These are phyloP conservation scores for Fusarium sp. DNA, from an alignment of 2,329 filamentous ascomycete genomes.

Conservation along the genomic window DNA sequence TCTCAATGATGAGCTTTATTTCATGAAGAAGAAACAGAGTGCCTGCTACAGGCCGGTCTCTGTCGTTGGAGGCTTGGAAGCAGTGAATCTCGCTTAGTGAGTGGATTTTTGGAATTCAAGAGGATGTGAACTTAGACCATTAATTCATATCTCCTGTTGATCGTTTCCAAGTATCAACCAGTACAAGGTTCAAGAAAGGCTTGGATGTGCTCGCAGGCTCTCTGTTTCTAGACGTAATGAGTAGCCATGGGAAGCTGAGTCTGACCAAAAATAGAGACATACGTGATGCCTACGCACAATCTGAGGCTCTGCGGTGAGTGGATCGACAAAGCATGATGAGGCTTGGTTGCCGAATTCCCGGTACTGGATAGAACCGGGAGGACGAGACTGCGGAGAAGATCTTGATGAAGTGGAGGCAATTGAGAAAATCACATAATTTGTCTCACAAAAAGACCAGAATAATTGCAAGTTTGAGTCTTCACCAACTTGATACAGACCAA, in stretches of 20 bases:
- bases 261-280: constrained; percentile 16
- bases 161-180: neutral
- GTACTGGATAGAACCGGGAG: neutral
- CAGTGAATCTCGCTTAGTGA: constrained; percentile 1
- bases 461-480: neutral
- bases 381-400: constrained; percentile 4
- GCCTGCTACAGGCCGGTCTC: neutral
- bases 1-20: neutral
- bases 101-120: neutral
- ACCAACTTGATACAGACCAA: neutral
- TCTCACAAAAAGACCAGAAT: neutral
- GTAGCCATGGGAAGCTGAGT: neutral
- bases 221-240: neutral
- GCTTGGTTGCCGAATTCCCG: neutral
- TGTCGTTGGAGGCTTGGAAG: neutral
- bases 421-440: neutral
- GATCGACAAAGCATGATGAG: neutral
- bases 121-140: neutral
- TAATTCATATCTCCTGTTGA: neutral
- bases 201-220: no score
- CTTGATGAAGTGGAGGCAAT: neutral
- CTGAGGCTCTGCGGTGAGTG: constrained; percentile 19
- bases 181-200: neutral
- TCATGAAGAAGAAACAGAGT: neutral
- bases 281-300: neutral